phyloP scores from a whole-genome alignment of 2,329 filamentous ascomycete species.

The Colletotrichum acutatum region DNA sequence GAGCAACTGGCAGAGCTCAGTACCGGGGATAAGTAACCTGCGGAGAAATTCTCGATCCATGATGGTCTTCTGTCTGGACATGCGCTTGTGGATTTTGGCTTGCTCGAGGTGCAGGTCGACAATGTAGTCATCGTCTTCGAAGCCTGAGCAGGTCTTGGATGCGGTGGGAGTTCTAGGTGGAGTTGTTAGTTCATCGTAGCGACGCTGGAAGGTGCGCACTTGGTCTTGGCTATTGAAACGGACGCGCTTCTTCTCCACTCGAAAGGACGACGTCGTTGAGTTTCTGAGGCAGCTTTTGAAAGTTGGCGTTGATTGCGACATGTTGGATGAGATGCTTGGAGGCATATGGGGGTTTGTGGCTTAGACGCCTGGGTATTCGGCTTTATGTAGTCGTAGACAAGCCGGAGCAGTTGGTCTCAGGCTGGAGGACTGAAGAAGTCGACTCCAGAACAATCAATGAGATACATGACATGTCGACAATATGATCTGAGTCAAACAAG shows the following conservation, averaged over 20 bases:
- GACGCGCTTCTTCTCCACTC: background rate
- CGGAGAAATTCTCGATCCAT: background rate
- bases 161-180: background rate
- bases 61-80: background rate
- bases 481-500: background rate
- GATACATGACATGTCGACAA: too few species aligned
- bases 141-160: background rate
- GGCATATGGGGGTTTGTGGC: rapidly evolving
- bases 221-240: background rate
- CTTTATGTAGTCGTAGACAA: background rate
- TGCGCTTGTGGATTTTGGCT: background rate
- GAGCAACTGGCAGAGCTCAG: background rate
- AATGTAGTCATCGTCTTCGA: background rate
- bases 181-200: background rate
- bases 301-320: background rate
- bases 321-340: background rate
- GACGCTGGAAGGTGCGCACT: background rate
- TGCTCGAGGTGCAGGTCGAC: background rate
- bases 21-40: background rate
- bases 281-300: background rate
- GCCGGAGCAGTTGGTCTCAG: background rate
- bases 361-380: background rate
- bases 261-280: background rate
- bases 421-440: background rate
- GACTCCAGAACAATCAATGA: too few species aligned